phyloP scores from a whole-genome alignment of 140 eudicot species.

The Anethum foeniculum region DNA sequence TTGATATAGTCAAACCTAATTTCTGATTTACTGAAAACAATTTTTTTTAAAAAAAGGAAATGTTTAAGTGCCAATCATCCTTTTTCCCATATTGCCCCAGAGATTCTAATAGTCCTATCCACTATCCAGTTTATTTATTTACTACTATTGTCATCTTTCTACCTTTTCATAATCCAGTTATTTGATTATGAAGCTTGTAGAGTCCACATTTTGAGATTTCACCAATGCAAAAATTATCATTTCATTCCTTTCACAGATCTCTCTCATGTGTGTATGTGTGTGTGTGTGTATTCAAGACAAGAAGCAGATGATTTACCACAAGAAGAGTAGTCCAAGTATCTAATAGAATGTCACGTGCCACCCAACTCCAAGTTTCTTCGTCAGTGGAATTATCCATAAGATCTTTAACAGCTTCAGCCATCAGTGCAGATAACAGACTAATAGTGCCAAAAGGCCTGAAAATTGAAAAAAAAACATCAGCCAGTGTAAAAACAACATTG shows the following conservation, averaged over 20 bases:
- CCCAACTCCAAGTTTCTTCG: constrained; percentile 98
- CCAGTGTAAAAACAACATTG: constrained; percentile 1
- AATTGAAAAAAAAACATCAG: constrained; percentile 20
- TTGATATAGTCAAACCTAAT: no score
- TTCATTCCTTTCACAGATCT: background rate
- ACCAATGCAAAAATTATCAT: background rate
- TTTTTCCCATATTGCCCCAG: background rate
- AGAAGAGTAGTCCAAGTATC: constrained; percentile 90
- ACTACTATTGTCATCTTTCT: background rate
- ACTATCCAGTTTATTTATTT: background rate
- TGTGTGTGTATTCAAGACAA: background rate
- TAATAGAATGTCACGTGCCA: constrained; percentile 90
- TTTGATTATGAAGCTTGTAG: background rate
- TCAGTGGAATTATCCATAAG: constrained; percentile 59
- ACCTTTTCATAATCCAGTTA: background rate
- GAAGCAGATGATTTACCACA: constrained; percentile 37
- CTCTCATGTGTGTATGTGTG: background rate
- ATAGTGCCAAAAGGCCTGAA: constrained; percentile 92
- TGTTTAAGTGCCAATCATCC: background rate
- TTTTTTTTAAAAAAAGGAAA: no score
- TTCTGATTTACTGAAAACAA: no score
- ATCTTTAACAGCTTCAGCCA: constrained; percentile 76
- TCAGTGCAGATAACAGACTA: constrained; percentile 71
- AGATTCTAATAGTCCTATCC: background rate
- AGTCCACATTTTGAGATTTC: background rate